Conservation (phyloP, 805 yeast species). For the Nakazawaea peltata region DNA sequence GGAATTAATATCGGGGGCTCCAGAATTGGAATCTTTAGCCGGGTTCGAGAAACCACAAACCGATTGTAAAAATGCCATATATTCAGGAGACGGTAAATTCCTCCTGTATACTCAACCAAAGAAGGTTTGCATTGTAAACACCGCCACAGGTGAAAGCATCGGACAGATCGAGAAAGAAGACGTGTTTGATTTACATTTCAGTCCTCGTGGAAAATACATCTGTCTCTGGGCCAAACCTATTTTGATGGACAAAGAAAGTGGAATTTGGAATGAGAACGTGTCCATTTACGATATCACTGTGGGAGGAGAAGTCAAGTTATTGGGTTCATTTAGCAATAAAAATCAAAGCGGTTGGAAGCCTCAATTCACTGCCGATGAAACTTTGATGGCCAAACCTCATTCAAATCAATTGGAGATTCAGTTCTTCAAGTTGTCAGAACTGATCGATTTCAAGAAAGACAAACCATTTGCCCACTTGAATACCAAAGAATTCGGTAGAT, state of each 20-base stretch:
- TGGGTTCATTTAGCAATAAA: slow-evolving; percentile 64
- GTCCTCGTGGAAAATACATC: slow-evolving; percentile 79
- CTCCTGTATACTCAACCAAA: slow-evolving; percentile 70
- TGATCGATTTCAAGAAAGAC: slow-evolving; percentile 26
- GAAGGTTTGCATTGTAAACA: slow-evolving; percentile 47
- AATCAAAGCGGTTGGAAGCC: slow-evolving; percentile 88
- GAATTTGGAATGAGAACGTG: slow-evolving; percentile 74
- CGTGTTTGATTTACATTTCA: slow-evolving; percentile 75
- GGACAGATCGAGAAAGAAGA: slow-evolving; percentile 50
- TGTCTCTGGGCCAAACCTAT: slow-evolving; percentile 88
- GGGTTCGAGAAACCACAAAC: slow-evolving; percentile 21
- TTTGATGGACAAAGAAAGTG: slow-evolving; percentile 52
- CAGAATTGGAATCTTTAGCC: slow-evolving; percentile 23
- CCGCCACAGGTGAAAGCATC: slow-evolving; percentile 40
- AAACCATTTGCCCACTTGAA: slow-evolving; percentile 56
- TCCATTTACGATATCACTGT: slow-evolving; percentile 54
- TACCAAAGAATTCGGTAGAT: slow-evolving; percentile 41
- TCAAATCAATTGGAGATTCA: slow-evolving; percentile 49
- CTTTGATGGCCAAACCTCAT: slow-evolving; percentile 48
- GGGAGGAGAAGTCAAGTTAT: slow-evolving; percentile 27
- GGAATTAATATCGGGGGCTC: slow-evolving; percentile 43
- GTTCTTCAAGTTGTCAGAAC: slow-evolving; percentile 47
- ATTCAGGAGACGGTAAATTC: slow-evolving; percentile 58
- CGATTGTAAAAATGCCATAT: slow-evolving; percentile 57
- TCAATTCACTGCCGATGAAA: slow-evolving; percentile 82